Evolutionary conservation across 129 eudicot genomes (phyloP).

Genomic region (Flaveria sonorensis): DNA sequence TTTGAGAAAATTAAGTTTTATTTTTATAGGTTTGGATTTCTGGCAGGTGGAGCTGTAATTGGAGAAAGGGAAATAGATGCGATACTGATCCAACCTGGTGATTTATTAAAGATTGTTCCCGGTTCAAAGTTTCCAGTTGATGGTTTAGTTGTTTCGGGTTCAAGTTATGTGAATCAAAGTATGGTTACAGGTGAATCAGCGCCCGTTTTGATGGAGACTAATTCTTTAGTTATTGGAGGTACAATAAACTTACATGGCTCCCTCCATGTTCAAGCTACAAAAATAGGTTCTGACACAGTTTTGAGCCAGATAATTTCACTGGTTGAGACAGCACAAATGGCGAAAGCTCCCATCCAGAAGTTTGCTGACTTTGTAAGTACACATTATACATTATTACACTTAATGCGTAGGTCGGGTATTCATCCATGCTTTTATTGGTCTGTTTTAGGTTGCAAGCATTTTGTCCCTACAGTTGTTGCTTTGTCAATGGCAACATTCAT

Average conservation of each 20-base stretch:
- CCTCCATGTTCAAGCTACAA: conserved; percentile 80
- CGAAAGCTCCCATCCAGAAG: conserved; percentile 95
- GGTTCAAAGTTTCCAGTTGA: conserved; percentile 88
- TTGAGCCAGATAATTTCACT: conserved; percentile 90
- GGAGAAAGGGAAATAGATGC: conserved; percentile 94
- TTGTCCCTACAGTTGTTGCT: conserved; percentile 75
- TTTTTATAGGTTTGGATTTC: conserved; percentile 22
- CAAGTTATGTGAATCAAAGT: conserved; percentile 90
- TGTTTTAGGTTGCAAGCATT: conserved; percentile 80
- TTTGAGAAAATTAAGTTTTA: neutral
- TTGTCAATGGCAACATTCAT: conserved; percentile 69
- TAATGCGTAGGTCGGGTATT: neutral
- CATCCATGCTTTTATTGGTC: conserved; percentile 13
- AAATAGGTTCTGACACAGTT: conserved; percentile 87
- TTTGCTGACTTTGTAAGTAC: conserved; percentile 83
- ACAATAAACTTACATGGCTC: conserved; percentile 87
- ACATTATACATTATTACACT: conserved; percentile 6
- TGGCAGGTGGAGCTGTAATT: conserved; percentile 60
- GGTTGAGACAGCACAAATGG: conserved; percentile 95
- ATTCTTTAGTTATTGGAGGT: conserved; percentile 73
- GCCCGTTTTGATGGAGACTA: conserved; percentile 64
- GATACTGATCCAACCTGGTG: conserved; percentile 82
- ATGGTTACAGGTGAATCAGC: conserved; percentile 96
- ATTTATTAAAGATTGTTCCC: conserved; percentile 72
- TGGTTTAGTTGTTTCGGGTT: conserved; percentile 79